Evolutionary conservation across 768 basidiomycete species (phyloP).

Genomic region (Dacryopinax spathularia): DNA sequence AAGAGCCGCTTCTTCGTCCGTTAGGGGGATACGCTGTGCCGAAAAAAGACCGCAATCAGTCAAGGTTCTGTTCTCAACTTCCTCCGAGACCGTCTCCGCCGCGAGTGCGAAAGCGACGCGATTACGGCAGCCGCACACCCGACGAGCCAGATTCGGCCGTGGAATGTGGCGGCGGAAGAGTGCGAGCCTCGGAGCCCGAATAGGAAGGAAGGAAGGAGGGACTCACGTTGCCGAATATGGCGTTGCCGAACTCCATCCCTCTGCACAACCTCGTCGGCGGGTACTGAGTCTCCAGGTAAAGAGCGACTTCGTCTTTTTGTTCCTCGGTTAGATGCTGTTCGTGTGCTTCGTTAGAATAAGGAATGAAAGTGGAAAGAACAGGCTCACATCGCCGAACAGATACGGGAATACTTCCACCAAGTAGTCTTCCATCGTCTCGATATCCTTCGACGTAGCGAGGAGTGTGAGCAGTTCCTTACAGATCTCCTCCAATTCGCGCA

Average conservation of each 20-base stretch:
- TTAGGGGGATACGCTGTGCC: background rate
- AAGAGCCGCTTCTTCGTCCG: background rate
- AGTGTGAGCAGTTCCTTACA: background rate
- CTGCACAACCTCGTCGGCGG: background rate
- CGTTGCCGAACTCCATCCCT: background rate
- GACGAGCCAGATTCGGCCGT: no score
- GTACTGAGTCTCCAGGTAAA: background rate
- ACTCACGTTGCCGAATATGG: background rate
- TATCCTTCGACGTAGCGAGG: background rate
- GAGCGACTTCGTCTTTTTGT: background rate
- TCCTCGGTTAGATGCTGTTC: background rate
- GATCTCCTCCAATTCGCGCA: background rate
- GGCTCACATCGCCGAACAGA: background rate
- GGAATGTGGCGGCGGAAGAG: no score
- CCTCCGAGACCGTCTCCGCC: no score
- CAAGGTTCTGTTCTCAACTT: no score
- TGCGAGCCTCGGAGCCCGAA: no score
- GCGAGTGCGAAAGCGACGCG: background rate
- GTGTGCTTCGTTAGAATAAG: background rate
- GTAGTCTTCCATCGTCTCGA: background rate
- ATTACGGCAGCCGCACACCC: background rate
- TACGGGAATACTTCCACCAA: background rate
- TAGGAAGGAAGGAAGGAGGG: no score
- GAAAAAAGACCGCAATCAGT: background rate
- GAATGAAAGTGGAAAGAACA: background rate